Evolutionary conservation across 768 basidiomycete species (phyloP).

Genomic region (Lentinula boryana): DNA sequence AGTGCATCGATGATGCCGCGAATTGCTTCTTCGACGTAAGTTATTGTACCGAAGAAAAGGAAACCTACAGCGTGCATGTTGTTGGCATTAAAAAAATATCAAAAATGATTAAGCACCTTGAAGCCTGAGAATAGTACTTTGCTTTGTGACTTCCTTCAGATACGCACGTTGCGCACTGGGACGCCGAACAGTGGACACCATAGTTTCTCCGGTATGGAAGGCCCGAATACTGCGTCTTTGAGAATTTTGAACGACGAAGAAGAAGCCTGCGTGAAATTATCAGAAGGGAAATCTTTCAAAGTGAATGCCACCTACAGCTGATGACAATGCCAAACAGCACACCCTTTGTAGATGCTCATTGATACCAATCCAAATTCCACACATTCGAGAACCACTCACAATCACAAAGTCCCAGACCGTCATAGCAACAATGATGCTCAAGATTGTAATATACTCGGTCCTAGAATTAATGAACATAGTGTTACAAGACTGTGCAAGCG

Average conservation of each 20-base stretch:
- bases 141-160: conserved; percentile 87
- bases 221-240: conserved; percentile 79
- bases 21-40: conserved; percentile 83
- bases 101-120: conserved; percentile 49
- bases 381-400: background rate
- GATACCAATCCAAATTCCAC: no score
- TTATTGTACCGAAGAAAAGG: conserved; percentile 92
- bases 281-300: background rate
- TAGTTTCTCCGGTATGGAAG: conserved; percentile 75
- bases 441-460: conserved; percentile 76
- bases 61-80: conserved; percentile 45
- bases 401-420: conserved; percentile 92
- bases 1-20: conserved; percentile 66
- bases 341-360: conserved; percentile 28
- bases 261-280: conserved; percentile 52
- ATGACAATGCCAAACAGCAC: conserved; percentile 89
- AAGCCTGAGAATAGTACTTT: conserved; percentile 81
- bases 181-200: conserved; percentile 86
- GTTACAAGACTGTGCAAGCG: background rate
- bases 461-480: conserved; percentile 24
- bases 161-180: conserved; percentile 85
- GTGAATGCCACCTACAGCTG: conserved; percentile 54
- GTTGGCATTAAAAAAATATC: background rate
- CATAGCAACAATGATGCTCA: conserved; percentile 88
- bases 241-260: conserved; percentile 96